Evolutionary conservation across 225 moss, liverwort and hornwort species (phyloP), one percentile per base, ranked within the genome.

Genomic region (Sphagnum contortum): DNA sequence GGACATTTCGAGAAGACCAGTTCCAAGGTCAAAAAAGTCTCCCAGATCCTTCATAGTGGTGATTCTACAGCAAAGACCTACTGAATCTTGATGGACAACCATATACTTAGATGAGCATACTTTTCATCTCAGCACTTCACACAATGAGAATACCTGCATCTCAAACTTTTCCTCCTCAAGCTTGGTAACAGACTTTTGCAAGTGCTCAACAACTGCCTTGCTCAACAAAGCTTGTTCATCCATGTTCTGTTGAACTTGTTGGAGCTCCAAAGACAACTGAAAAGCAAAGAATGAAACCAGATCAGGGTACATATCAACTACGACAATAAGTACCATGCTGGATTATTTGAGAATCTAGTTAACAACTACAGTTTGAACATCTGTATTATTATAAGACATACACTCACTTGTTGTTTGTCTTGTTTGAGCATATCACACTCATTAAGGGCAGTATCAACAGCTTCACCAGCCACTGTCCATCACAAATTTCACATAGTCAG

Each of bases 391-490:
- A 29, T 29, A 29, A 29, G 29, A 29, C 29, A 46, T 55, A 50
- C 47, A 58, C 49, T 65, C 65, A 81, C 79, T 81, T 88, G 75
- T n/a, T 74, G 60, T 10, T 72, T 79, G 48, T 70, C 82, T 66
- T 75, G 70, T 73, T 76, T 75, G 69, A 83, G 58, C 62, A 66
- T 47, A 64, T 81, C 83, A 45, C 74, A 79, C 50, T 85, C 72
- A 69, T 78, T 73, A 12, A 68, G 54, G 66, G 71, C 63, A 64
- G 75, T 62, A 69, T 79, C 76, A 55, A 76, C 74, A 68, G 70
- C 76, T 63, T 81, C 82, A 66, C 58, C 76, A 59, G 81, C 70
- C 70, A 80, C 94, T 94, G 78, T 54, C 70, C 13, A 73, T 73
- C 59, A 57, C 4, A 5, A 44, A 72, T 11, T 12, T 3, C 10